Percentiles rank a stretch among this genome's conserved stretches.
Evolutionary conservation across 352 stramenopile genomes (phyloP).

Genomic region (Pythium sp.): DNA sequence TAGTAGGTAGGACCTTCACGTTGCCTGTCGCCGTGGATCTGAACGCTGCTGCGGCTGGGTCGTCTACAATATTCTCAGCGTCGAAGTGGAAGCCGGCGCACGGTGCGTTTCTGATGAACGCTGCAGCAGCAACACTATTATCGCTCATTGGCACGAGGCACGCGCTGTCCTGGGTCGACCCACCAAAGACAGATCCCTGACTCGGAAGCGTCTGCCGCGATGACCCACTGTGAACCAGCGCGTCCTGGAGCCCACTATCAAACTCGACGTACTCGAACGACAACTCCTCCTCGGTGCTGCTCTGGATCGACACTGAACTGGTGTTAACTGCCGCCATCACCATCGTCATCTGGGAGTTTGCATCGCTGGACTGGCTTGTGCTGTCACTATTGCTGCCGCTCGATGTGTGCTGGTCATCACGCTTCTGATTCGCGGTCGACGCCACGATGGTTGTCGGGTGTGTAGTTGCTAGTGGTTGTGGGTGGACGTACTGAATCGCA

Average conservation of each 20-base stretch:
- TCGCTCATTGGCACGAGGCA: conserved; percentile 38
- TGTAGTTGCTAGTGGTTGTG: conserved; percentile 26
- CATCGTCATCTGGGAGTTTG: conserved; percentile 1
- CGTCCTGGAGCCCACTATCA: conserved; percentile 15
- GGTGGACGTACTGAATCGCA: conserved; percentile 28
- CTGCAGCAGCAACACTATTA: conserved; percentile 1
- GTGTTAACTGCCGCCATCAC: not conserved
- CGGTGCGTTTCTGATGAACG: not conserved
- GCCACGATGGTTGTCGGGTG: not conserved
- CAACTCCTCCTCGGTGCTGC: conserved; percentile 25
- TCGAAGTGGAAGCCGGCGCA: conserved; percentile 11
- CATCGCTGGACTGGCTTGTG: not conserved
- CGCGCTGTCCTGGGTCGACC: conserved; percentile 57
- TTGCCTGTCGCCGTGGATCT: not conserved
- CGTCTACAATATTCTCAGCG: not conserved
- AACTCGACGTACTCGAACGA: conserved; percentile 54
- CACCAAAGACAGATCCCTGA: conserved; percentile 45
- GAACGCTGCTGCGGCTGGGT: not conserved
- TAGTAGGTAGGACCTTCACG: not conserved
- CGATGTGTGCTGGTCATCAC: not conserved
- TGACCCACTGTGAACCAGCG: conserved; percentile 13
- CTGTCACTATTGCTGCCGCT: not conserved
- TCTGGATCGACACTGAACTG: conserved; percentile 6
- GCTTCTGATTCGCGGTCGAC: not conserved
- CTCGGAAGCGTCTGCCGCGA: conserved; percentile 23